phyloP scores from a whole-genome alignment of 352 stramenopile species.

The Lagenidium giganteum region DNA sequence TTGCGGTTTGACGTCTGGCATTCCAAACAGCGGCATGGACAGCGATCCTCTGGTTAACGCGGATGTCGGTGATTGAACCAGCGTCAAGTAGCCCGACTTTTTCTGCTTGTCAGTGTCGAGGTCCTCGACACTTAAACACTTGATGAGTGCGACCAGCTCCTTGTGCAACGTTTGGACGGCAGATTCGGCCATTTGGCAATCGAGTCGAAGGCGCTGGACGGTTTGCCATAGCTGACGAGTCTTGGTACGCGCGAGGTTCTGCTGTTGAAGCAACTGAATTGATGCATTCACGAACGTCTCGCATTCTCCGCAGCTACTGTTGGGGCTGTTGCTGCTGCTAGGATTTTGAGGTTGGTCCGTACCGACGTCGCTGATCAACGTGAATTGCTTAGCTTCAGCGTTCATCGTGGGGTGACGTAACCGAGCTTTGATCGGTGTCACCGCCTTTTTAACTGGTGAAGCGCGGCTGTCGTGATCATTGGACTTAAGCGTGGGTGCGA shows the following conservation, averaged over 20 bases:
- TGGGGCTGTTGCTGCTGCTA: conserved; percentile 1
- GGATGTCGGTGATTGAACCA: conserved; percentile 34
- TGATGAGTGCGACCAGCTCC: conserved; percentile 34
- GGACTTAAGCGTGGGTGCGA: too few species aligned
- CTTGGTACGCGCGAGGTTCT: conserved; percentile 49
- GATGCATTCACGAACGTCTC: conserved; percentile 54
- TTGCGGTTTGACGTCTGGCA: neutral
- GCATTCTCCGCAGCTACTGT: conserved; percentile 6
- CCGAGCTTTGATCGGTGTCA: too few species aligned
- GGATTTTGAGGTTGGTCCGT: neutral
- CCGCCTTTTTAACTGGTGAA: too few species aligned
- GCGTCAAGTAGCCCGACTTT: conserved; percentile 42
- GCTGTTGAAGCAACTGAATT: conserved; percentile 57
- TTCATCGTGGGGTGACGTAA: too few species aligned
- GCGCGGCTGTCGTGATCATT: too few species aligned
- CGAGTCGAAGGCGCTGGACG: conserved; percentile 44
- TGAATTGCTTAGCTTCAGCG: too few species aligned
- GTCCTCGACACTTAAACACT: conserved; percentile 52
- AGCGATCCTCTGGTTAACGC: conserved; percentile 4
- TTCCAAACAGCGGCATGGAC: conserved; percentile 6
- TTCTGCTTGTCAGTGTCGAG: conserved; percentile 33
- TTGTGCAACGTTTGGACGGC: conserved; percentile 27
- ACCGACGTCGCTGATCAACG: neutral
- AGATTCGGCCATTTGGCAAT: conserved; percentile 27
- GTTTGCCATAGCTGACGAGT: conserved; percentile 61